These are phyloP conservation scores for Fusarium udum DNA, from an alignment of 2,329 filamentous ascomycete genomes.

Conservation along the genomic window DNA sequence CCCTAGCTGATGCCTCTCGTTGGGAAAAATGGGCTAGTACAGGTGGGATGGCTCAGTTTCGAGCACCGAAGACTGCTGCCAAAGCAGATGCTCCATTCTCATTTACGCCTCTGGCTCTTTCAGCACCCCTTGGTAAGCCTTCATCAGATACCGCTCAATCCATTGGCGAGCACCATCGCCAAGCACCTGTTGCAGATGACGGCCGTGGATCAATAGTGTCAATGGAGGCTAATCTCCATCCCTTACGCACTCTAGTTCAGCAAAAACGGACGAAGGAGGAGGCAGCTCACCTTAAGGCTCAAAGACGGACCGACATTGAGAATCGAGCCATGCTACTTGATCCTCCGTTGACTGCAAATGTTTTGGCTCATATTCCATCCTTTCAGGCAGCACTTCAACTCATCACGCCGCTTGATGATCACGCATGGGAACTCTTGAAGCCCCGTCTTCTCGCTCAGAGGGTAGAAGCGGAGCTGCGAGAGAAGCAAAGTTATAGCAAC, in stretches of 20 bases:
- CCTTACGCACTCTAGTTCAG: constrained; percentile 26
- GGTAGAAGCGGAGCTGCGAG: constrained; percentile 68
- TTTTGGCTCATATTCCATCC: constrained; percentile 75
- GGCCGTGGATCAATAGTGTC: neutral
- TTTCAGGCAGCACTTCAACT: constrained; percentile 80
- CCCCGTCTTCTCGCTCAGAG: constrained; percentile 74
- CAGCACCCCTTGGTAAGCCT: neutral
- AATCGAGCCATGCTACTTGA: constrained; percentile 71
- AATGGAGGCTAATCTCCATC: constrained; percentile 1
- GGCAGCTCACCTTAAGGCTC: constrained; percentile 70
- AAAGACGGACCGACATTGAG: constrained; percentile 76
- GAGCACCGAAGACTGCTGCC: constrained; percentile 27
- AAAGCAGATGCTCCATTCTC: neutral
- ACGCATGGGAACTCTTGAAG: constrained; percentile 74
- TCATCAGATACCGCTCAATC: neutral
- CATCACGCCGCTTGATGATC: constrained; percentile 72
- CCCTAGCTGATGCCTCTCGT: constrained; percentile 68
- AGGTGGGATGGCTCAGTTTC: constrained; percentile 53
- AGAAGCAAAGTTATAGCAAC: constrained; percentile 52
- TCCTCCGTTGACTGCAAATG: constrained; percentile 69
- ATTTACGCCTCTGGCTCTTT: neutral
- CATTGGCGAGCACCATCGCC: constrained; percentile 1
- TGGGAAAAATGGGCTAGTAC: constrained; percentile 78
- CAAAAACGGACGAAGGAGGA: constrained; percentile 68
- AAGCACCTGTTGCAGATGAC: neutral